Evolutionary conservation across 106 monocot genomes (phyloP).

Genomic region (Acorus gramineus): DNA sequence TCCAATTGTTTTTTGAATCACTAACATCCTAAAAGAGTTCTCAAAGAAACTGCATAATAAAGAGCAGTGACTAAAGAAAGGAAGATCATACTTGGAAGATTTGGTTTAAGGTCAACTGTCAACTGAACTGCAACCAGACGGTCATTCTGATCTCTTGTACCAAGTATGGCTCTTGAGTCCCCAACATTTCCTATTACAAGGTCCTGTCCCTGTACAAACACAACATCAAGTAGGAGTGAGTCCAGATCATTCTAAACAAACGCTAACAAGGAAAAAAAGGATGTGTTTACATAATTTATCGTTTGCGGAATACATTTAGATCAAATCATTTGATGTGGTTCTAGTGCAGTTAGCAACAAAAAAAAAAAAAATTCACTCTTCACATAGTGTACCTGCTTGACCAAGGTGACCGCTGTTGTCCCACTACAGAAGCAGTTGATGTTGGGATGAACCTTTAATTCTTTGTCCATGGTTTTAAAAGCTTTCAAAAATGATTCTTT

Average conservation of each 20-base stretch:
- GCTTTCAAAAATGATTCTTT: conserved; percentile 29
- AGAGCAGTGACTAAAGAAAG: too few species aligned
- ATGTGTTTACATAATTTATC: too few species aligned
- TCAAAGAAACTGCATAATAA: too few species aligned
- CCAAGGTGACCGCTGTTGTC: conserved; percentile 37
- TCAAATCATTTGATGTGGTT: too few species aligned
- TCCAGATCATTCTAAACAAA: too few species aligned
- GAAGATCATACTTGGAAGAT: conserved; percentile 16
- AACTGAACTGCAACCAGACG: conserved; percentile 22
- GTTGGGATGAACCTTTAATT: conserved; percentile 23
- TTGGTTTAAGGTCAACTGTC: conserved; percentile 35
- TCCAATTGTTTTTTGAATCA: too few species aligned
- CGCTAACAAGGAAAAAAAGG: too few species aligned
- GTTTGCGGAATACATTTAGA: too few species aligned
- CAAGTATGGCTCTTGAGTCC: conserved; percentile 32
- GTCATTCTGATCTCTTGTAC: conserved; percentile 17
- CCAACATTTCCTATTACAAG: conserved; percentile 36
- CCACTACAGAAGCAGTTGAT: conserved; percentile 48
- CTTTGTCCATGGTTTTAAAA: conserved; percentile 36
- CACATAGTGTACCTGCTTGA: conserved; percentile 22
- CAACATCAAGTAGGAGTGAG: background rate
- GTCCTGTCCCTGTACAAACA: conserved; percentile 18
- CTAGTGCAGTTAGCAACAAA: background rate
- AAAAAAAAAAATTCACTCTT: background rate
- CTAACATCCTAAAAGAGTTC: too few species aligned